Percentiles rank a stretch among this genome's conserved stretches.
Conservation (phyloP, 2,329 filamentous ascomycete genomes). For the Xylariaceae sp. region DNA sequence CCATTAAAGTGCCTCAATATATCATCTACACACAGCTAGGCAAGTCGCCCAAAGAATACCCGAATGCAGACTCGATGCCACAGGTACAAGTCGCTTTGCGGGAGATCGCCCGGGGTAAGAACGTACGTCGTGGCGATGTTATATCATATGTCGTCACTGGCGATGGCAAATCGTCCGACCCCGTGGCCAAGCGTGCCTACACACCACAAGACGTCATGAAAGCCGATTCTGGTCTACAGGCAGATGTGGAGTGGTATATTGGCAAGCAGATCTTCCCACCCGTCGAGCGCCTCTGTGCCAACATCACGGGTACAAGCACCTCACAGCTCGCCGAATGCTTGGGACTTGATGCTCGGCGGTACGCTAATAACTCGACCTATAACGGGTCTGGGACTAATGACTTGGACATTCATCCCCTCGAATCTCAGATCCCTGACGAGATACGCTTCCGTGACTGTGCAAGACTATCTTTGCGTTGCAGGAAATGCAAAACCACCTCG, state of each 20-base stretch:
- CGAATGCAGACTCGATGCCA: constrained; percentile 91
- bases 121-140: constrained; percentile 87
- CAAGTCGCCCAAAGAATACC: constrained; percentile 89
- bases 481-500: constrained; percentile 68
- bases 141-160: constrained; percentile 92
- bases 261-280: constrained; percentile 98
- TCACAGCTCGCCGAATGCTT: constrained; percentile 88
- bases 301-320: constrained; percentile 88
- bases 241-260: constrained; percentile 97
- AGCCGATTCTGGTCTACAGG: constrained; percentile 66
- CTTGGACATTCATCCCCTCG: constrained; percentile 80
- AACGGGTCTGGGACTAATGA: constrained; percentile 45
- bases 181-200: constrained; percentile 83
- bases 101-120: constrained; percentile 81
- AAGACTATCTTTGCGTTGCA: constrained; percentile 74
- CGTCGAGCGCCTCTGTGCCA: constrained; percentile 94
- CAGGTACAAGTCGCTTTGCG: constrained; percentile 93
- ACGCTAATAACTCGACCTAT: constrained; percentile 61
- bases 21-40: constrained; percentile 98
- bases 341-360: constrained; percentile 85
- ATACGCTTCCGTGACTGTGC: constrained; percentile 81
- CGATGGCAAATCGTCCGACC: constrained; percentile 61
- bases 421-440: constrained; percentile 89
- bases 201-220: constrained; percentile 82
- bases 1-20: constrained; percentile 78